Base-by-base conservation (phyloP, 2,329 filamentous ascomycete genomes). In the Ceratocystis lukuohia region DNA sequence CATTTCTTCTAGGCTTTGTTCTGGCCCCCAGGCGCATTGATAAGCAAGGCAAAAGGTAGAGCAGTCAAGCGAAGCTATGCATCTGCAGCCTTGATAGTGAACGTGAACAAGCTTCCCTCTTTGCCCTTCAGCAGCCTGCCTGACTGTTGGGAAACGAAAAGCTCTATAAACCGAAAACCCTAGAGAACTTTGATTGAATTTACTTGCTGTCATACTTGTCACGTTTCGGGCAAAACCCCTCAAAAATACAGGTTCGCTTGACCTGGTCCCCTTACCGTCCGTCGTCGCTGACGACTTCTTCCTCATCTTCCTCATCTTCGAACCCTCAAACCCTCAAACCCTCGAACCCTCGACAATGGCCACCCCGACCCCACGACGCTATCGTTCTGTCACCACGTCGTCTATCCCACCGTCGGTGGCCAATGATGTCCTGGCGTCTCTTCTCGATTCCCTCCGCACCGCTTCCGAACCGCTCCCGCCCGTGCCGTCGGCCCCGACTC, bases 381-480 rank as follows among this genome's bases (percentile, higher is more conserved):
- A 85, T 72, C 82, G 85, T 70, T 85, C 85, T 68, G 86, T 84
- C 67, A 88, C 84, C 53, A 83, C 83, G 68, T 78, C 83, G 68
- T 87, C 84, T 56, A 78, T 76, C 61, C 77, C 81, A 62, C 77
- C 79, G 69, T 74, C 84, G 69, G 85, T 87, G 75, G 81, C 84
- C 46, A 80, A 81, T 70, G 82, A 84, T 71, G 79, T 85, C 63
- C 76, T 87, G 46, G 80, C 81, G 69, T 74, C 74, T 56, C 77
- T 86, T 59, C 78, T 87, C 69, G 79, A 83, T 62, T 71, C 75
- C 68, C 72, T 83, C 59, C 71, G 75, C 62, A 71, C 74, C 69
- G 72, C 83, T 57, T 71, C 76, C 65, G 70, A 70, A 64, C 72
- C 73, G 37, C 45, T 50, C 17, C 61, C 44, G 17, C 46, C 62